Base-by-base conservation (phyloP, 169 alveolate genomes). In the Cryptosporidium viatorum region DNA sequence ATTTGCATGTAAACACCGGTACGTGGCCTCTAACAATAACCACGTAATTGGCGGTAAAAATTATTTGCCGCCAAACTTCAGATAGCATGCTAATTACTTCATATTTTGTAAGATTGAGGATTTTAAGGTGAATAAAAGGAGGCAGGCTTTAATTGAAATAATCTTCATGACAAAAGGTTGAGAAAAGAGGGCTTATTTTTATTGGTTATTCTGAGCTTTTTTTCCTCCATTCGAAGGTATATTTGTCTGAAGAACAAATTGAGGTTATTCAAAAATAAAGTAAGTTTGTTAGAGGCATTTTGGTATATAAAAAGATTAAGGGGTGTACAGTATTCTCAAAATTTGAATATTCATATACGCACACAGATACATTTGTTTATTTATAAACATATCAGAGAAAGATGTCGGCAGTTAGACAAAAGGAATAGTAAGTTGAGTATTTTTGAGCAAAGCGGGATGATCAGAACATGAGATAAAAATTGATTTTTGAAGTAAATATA, bases 41-140 rank as follows among this genome's bases (percentile, higher is more conserved):
- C 86, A 73, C 86, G 86, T 73, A 73, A 73, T 33, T 16, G 59
- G 86, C 86, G 86, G 67, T 58, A 73, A 29, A n/a, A n/a, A 21
- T 10, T 1, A 29, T 33, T n/a, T 55, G 68, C 86, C 86, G 86
- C 86, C 58, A n/a, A 73, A 12, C 26, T 9, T 3, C 37, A 31
- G 68, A 69, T 51, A 73, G 55, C 86, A 73, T 73, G 86, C 71
- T 26, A 50, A 31, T 70, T 48, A 70, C 50, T 70, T 70, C 21
- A 70, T 26, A 69, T 35, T 41, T 45, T 70, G 58, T 50, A 48
- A 51, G 84, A 70, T 26, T 26, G 16, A 29, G 29, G 33, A 69
- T 55, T 55, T 55, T 55, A 10, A 16, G 18, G 67, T 10, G 9
- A 55, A 26, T 16, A 26, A 16, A 23, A 26, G 67, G 7, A 14